phyloP scores from a whole-genome alignment of 192 early-diverging fungal genomes.

The Diversispora epigaea region DNA sequence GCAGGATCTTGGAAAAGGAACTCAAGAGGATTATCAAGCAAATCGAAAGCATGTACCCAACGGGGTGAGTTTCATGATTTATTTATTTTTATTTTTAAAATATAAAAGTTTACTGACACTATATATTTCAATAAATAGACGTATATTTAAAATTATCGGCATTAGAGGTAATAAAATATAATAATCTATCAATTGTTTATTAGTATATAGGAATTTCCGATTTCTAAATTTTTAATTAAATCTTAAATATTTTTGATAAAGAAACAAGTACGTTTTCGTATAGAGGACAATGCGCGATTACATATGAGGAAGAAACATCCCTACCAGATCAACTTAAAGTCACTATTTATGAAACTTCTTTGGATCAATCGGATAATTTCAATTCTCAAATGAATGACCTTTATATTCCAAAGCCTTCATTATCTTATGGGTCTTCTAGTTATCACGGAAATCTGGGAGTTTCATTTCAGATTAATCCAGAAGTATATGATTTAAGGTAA shows the following conservation, averaged over 20 bases:
- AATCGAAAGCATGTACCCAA: background rate
- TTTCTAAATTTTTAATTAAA: too few species aligned
- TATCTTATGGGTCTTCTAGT: background rate
- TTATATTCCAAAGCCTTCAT: background rate
- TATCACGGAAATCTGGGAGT: background rate
- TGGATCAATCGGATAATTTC: background rate
- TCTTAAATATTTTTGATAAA: too few species aligned
- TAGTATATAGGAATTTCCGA: too few species aligned
- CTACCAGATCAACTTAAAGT: background rate
- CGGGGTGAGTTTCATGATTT: background rate
- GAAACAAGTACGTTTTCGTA: too few species aligned
- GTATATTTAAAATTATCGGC: background rate
- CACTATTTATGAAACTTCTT: slow-evolving; percentile 6
- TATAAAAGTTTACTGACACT: too few species aligned
- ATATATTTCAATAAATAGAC: background rate
- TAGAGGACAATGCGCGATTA: background rate
- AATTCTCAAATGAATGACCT: background rate
- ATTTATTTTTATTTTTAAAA: background rate
- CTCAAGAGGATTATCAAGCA: background rate
- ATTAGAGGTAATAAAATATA: background rate
- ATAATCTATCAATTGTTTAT: too few species aligned
- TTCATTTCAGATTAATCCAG: slow-evolving; percentile 6
- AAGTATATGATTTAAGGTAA: background rate
- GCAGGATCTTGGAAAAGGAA: background rate
- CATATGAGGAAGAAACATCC: slow-evolving; percentile 2